Percentiles rank a stretch among this genome's conserved stretches.
Conservation (phyloP, 2,329 filamentous ascomycete genomes). For the Botrytis galanthina region DNA sequence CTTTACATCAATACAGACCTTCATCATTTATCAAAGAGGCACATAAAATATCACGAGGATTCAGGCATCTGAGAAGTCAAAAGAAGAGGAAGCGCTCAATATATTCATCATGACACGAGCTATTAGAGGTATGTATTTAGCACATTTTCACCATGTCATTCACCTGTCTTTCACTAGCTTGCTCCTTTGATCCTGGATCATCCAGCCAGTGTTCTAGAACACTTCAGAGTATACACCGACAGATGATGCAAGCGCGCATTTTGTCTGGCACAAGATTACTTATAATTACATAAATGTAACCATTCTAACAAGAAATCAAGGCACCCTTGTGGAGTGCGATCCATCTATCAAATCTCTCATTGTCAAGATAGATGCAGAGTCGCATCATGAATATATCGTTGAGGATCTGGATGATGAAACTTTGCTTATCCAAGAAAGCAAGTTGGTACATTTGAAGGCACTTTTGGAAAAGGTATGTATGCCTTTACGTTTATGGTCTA, state of each 20-base stretch:
- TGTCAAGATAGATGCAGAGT: constrained; percentile 68
- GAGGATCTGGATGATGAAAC: constrained; percentile 78
- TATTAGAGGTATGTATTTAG: constrained; percentile 48
- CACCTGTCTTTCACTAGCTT: not conserved
- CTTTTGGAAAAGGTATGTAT: constrained; percentile 63
- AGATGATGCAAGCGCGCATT: not conserved
- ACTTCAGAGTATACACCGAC: not conserved
- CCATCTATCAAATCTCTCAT: constrained; percentile 87
- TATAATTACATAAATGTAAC: not conserved
- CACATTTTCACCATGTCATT: not conserved
- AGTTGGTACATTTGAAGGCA: constrained; percentile 64
- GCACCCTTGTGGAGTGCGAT: constrained; percentile 77
- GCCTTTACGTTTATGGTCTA: constrained; percentile 17
- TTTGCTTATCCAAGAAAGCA: constrained; percentile 71
- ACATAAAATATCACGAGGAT: constrained; percentile 1
- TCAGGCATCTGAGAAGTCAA: not conserved
- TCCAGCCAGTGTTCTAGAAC: not conserved
- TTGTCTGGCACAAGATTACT: not conserved
- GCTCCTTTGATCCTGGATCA: not conserved
- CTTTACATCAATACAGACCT: not conserved
- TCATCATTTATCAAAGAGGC: not conserved
- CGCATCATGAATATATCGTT: constrained; percentile 68
- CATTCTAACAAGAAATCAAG: constrained; percentile 39
- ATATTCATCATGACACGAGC: constrained; percentile 51
- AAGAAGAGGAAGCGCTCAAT: no score